Percentiles rank a stretch among this genome's conserved stretches.
Conservation (phyloP, 2,329 filamentous ascomycete genomes). For the Verticillium tricorpus region DNA sequence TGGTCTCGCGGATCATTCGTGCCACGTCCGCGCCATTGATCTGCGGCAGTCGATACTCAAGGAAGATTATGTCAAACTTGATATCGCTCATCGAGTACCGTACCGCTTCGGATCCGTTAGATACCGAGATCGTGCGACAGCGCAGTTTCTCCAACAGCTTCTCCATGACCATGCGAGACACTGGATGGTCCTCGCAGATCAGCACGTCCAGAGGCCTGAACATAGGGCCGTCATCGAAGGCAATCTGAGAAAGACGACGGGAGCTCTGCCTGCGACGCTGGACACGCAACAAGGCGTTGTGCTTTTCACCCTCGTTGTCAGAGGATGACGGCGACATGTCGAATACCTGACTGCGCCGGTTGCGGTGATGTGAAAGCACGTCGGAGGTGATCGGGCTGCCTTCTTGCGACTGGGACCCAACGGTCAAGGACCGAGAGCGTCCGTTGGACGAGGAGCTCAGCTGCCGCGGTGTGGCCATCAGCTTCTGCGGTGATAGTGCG, state of each 20-base stretch:
- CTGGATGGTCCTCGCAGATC: constrained; percentile 96
- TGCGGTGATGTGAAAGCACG: constrained; percentile 71
- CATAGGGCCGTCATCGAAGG: constrained; percentile 73
- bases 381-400: constrained; percentile 70
- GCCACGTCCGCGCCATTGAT: constrained; percentile 94
- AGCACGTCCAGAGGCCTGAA: constrained; percentile 91
- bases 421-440: constrained; percentile 81
- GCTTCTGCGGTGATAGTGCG: constrained; percentile 60
- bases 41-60: constrained; percentile 92
- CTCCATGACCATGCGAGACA: constrained; percentile 98
- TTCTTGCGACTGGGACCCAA: constrained; percentile 94
- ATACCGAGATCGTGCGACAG: constrained; percentile 88
- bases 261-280: constrained; percentile 94
- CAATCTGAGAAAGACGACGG: constrained; percentile 88
- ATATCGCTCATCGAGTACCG: constrained; percentile 94
- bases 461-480: constrained; percentile 55
- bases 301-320: constrained; percentile 91
- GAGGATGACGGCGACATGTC: constrained; percentile 97
- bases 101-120: constrained; percentile 86
- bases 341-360: constrained; percentile 89
- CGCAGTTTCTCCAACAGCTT: constrained; percentile 91
- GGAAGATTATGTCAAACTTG: constrained; percentile 98
- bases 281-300: constrained; percentile 84
- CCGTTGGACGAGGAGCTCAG: constrained; percentile 56
- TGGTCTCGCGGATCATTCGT: constrained; percentile 95